Percentiles rank a stretch among this genome's conserved stretches.
Conservation (phyloP, 306 rosid genomes). For the Rosa multiflora region DNA sequence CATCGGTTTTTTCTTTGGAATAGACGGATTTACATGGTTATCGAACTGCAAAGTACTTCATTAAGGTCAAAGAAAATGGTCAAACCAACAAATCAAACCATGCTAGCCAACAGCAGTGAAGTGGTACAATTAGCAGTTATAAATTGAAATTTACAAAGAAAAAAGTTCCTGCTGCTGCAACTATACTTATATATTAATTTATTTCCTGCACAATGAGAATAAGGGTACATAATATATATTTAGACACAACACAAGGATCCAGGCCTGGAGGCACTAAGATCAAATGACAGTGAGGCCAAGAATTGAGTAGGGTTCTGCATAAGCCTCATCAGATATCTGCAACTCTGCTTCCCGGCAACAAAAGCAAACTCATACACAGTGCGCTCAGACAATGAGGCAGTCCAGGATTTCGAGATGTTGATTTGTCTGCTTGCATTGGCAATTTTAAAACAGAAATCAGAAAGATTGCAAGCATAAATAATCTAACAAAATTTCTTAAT, state of each 20-base stretch:
- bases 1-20: neutral
- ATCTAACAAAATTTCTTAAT: neutral
- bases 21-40: neutral
- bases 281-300: neutral
- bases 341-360: slow-evolving; percentile 1
- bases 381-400: slow-evolving; percentile 3
- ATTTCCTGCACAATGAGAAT: slow-evolving; percentile 27
- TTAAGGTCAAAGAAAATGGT: neutral
- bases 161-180: slow-evolving; percentile 10
- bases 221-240: slow-evolving; percentile 9
- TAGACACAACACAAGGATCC: slow-evolving; percentile 3
- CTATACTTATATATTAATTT: neutral
- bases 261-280: slow-evolving; percentile 5
- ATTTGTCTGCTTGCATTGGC: slow-evolving; percentile 18
- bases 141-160: slow-evolving; percentile 15
- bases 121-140: slow-evolving; percentile 15
- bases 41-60: neutral
- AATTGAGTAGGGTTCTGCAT: neutral
- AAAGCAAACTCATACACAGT: neutral
- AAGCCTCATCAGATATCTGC: slow-evolving; percentile 18
- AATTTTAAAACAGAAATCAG: neutral
- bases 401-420: slow-evolving; percentile 9
- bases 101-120: slow-evolving; percentile 5
- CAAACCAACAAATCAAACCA: slow-evolving; percentile 14
- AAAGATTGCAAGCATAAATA: neutral